A percentile compares a stretch with the other conserved stretches of the same genome.
Conservation (phyloP, 2,329 filamentous ascomycete species). For the Colletotrichum higginsianum region DNA sequence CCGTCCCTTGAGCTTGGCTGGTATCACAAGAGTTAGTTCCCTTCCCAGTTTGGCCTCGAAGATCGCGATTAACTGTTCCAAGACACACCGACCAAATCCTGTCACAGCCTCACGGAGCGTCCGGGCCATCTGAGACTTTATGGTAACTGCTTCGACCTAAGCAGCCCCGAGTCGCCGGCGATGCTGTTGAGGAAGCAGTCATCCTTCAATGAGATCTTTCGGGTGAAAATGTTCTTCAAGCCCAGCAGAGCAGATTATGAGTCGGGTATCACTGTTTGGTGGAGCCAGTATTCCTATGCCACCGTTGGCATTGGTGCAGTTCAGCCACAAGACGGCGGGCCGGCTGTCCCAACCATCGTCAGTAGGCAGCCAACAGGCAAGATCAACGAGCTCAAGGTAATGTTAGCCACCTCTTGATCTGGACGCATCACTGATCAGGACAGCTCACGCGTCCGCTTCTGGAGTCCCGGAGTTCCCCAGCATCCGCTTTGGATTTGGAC, state of each 20-base stretch:
- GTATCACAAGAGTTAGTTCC: conserved; percentile 54
- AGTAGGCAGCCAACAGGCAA: conserved; percentile 45
- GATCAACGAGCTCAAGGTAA: conserved; percentile 44
- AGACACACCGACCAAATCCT: conserved; percentile 64
- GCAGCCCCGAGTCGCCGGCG: conserved; percentile 64
- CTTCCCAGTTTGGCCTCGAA: neutral
- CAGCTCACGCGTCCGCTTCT: conserved; percentile 31
- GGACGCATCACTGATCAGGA: conserved; percentile 9
- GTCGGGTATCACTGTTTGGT: conserved; percentile 68
- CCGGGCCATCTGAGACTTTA: conserved; percentile 62
- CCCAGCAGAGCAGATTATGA: conserved; percentile 61
- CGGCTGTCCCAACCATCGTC: conserved; percentile 36
- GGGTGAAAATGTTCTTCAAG: conserved; percentile 61
- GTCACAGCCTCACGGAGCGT: conserved; percentile 62
- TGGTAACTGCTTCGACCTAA: conserved; percentile 67
- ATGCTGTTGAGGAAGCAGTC: conserved; percentile 70
- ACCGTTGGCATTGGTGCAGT: conserved; percentile 49
- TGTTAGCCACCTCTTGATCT: neutral
- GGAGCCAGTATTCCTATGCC: conserved; percentile 62
- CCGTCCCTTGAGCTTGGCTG: conserved; percentile 53
- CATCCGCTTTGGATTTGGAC: conserved; percentile 3
- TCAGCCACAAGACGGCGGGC: conserved; percentile 36
- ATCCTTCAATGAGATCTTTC: conserved; percentile 58
- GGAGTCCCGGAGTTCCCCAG: neutral
- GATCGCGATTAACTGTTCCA: conserved; percentile 15